Evolutionary conservation across 805 yeast genomes (phyloP), one percentile per base, ranked within the genome.

Genomic region (Myxozyma udenii): DNA sequence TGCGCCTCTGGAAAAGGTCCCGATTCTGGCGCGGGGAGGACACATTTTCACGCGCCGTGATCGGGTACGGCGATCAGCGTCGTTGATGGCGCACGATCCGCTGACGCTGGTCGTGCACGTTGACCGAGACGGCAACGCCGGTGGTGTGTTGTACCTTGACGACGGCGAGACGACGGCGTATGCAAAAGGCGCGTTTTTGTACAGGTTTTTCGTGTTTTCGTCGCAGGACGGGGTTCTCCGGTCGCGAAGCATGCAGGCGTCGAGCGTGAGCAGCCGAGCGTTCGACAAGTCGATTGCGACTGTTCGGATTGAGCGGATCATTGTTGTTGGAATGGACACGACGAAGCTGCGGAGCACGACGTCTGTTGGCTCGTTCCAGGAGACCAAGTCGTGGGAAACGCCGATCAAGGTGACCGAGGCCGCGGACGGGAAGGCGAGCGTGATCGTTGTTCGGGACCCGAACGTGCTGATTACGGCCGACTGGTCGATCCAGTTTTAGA

Each of bases 21-120:
- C 98, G 0, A 74, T 86, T 41, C 77, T 78, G 26, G 68, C 85
- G 16, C 80, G 81, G 62, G 93, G 95, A n/a, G 98, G 98, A 0
- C 76, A 82, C 30, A 78, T 91, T 12, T 65, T 85, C 22, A 72
- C 84, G 14, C 76, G 80, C 33, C 84, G 83, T 55, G 85, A 82
- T 44, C 78, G 95, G 58, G 78, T 81, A 58, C 80, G 98, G 65
- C 78, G 98, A 58, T 85, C 95, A 0, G 70, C 95, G 2, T 80
- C 76, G 64, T 70, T 86, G 56, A 87, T 85, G 91, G 71, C 65
- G 23, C 70, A 75, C 57, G 98, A 90, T 65, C 96, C 97, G 3
- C 87, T 81, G 65, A 85, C 95, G 0, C 62, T 90, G 33, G 74
- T 83, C 1, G 69, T 90, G 39, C 87, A 86, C 0, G 73, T 83